Evolutionary conservation across 2,329 filamentous ascomycete genomes (phyloP).

Genomic region (Pseudopyricularia javanii): DNA sequence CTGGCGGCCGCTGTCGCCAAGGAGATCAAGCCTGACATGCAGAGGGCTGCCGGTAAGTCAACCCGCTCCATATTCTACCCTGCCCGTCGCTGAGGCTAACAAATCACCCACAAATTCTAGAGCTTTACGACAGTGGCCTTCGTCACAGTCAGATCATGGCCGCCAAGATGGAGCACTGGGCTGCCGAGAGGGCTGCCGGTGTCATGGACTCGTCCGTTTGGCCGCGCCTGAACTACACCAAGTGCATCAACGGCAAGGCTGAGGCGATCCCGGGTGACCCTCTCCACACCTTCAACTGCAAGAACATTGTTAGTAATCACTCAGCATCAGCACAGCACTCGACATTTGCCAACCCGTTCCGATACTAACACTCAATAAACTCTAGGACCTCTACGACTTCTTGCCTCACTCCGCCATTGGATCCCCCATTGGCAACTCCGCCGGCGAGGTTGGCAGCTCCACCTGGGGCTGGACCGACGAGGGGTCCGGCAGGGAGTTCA

Average conservation of each 20-base stretch:
- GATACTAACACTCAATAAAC: background rate
- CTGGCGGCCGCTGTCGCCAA: background rate
- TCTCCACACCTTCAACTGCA: slow-evolving; percentile 3
- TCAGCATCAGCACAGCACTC: background rate
- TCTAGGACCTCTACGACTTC: slow-evolving; percentile 4
- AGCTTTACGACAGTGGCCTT: slow-evolving; percentile 1
- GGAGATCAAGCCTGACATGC: slow-evolving; percentile 2
- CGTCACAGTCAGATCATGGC: background rate
- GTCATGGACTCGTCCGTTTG: slow-evolving; percentile 2
- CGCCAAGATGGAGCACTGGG: slow-evolving; percentile 2
- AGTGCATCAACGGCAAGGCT: slow-evolving; percentile 2
- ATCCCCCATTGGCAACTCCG: background rate
- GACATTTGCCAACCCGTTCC: background rate
- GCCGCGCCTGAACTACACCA: slow-evolving; percentile 4
- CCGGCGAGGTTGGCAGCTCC: slow-evolving; percentile 3
- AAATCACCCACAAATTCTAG: background rate
- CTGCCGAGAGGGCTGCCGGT: background rate
- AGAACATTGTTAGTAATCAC: background rate
- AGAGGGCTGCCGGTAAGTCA: background rate
- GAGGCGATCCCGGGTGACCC: slow-evolving; percentile 3
- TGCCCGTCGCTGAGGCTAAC: background rate
- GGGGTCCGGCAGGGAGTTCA: slow-evolving; percentile 36
- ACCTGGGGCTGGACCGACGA: slow-evolving; percentile 34
- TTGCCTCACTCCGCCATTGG: slow-evolving; percentile 2
- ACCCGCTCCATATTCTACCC: background rate